Percentiles rank a stretch among this genome's conserved stretches.
These are phyloP conservation scores for Ricinus communis DNA, from an alignment of 345 rosid genomes.

Conservation along the genomic window DNA sequence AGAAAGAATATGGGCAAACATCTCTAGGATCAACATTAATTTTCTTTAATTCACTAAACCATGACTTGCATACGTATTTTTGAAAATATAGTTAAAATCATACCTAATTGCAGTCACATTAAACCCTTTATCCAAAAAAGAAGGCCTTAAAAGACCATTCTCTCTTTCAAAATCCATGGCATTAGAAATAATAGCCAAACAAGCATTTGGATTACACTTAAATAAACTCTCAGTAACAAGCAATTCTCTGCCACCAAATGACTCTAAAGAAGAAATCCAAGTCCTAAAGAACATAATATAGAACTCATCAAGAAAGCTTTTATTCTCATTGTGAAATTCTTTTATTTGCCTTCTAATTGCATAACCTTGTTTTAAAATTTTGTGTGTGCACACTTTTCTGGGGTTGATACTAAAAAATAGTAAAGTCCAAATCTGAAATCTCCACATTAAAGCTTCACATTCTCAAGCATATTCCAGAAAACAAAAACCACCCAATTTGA, in stretches of 20 bases:
- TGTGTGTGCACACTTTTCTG: slow-evolving; percentile 9
- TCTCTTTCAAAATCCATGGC: slow-evolving; percentile 66
- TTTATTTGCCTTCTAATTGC: slow-evolving; percentile 29
- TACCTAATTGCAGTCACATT: slow-evolving; percentile 52
- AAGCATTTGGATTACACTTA: slow-evolving; percentile 58
- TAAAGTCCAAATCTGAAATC: no score
- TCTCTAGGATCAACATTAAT: slow-evolving; percentile 69
- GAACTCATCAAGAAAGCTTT: slow-evolving; percentile 47
- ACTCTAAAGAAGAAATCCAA: slow-evolving; percentile 69
- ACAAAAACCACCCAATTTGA: no score
- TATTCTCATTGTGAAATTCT: slow-evolving; percentile 43
- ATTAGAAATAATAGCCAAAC: slow-evolving; percentile 69
- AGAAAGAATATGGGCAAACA: no score
- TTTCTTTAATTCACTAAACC: slow-evolving; percentile 56
- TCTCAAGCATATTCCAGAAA: no score
- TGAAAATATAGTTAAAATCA: slow-evolving; percentile 60
- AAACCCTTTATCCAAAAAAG: slow-evolving; percentile 52
- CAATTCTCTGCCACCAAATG: slow-evolving; percentile 62
- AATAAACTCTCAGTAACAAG: slow-evolving; percentile 64
- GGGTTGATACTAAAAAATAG: slow-evolving; percentile 19
- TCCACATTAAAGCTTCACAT: no score
- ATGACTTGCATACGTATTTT: slow-evolving; percentile 58
- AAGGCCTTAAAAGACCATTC: slow-evolving; percentile 40
- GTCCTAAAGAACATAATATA: slow-evolving; percentile 82
- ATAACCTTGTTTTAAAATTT: slow-evolving; percentile 16